Evolutionary conservation across 148 eudicot species (phyloP), one percentile per base, ranked within the genome.

Genomic region (Rhododendron simsii): DNA sequence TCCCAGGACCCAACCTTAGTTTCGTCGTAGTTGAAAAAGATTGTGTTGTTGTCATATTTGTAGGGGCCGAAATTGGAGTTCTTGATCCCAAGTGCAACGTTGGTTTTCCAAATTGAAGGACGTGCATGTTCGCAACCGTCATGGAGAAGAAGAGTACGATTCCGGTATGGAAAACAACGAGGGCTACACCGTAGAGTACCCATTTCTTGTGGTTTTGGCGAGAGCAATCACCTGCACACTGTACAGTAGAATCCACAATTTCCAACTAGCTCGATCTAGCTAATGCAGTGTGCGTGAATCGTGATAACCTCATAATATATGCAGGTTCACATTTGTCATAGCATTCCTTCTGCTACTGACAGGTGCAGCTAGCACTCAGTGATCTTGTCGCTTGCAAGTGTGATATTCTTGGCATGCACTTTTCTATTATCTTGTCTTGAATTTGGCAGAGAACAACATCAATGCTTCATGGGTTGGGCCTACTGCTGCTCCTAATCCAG

Each of bases 291-390:
- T 28, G 20, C 76, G 7, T 13, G 35, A 33, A 33, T 33, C 35
- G 35, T 33, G 76, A 14, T 30, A 69, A 69, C 75, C 76, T 33
- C 39, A 30, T 71, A 33, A 30, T 41, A 41, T 6, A 41, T 33
- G 76, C 93, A 95, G 98, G 98, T 92, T 92, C 88, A 90, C 95
- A 26, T 96, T 93, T 88, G 94, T 94, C 5, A 79, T 94, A 73
- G 96, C 98, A 16, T 94, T 94, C 87, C 94, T 95, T 81, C 91
- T 97, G 74, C 90, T 95, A 83, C 87, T 94, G 6, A 92, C 93
- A 14, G 99, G 94, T 1, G 98, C 98, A 37, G 39, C 39, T 37
- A 37, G 94, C 95, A 47, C 94, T 95, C n/a, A 95, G 94, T 71
- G 95, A 57, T 92, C 13, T 85, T 94, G 90, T 87, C 98, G 50